Base-by-base conservation (phyloP, 176 grass and related monocot species). In the Ampelocalamus luodianensis region DNA sequence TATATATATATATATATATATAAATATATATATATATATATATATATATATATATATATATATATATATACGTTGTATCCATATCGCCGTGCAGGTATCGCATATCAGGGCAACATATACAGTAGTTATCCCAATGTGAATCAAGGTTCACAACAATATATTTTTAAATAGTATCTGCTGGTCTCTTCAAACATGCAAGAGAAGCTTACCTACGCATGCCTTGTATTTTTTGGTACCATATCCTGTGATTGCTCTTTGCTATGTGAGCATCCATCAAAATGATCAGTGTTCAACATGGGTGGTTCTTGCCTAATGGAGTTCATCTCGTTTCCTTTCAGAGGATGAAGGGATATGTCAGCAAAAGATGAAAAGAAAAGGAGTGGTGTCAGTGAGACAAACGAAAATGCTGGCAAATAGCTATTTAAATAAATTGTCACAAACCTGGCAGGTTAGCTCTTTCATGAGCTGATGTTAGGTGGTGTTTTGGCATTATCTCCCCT, bases 401-500 rank as follows among this genome's bases (percentile, higher is more conserved):
- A 34, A 91, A 70, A 69, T 88, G 51, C 36, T 51, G 63, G 4
- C 60, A 26, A 63, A 71, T 45, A 67, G 40, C 43, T 38, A 65
- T 44, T 64, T 61, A 68, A 71, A 59, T 40, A 70, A 46, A 51
- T 44, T 56, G 20, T 64, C 58, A 78, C 74, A 78, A 81, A 97
- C 95, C 95, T 91, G 71, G 36, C 45, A 81, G 82, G 71, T 32
- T 82, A 42, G 73, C 65, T 76, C 80, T 85, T 60, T 80, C 86
- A 55, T 89, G 87, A 49, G 72, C 80, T 76, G 80, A 81, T 85
- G 76, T 60, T 85, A 93, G 67, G 63, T 95, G 93, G 64, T 85
- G 88, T 48, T 78, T 91, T 76, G 82, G 75, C 73, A 89, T 83
- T 10, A 92, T 76, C 15, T 93, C 87, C 6, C 77, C 83, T 59